A percentile compares a stretch with the other conserved stretches of the same genome.
phyloP scores from a whole-genome alignment of 257 asterid genomes.

The Datura wrightii region DNA sequence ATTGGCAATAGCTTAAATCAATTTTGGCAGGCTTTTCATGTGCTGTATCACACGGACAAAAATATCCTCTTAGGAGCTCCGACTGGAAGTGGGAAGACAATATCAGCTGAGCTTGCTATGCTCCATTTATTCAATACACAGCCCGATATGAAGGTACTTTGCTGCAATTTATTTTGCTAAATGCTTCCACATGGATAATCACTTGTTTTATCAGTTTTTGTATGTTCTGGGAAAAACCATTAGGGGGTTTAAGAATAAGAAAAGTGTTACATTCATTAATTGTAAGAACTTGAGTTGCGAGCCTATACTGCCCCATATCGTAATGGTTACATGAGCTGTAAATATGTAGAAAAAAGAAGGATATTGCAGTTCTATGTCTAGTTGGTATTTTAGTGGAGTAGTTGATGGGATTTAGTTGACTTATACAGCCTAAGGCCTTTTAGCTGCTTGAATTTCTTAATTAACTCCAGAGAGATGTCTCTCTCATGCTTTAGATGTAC shows the following conservation, averaged over 20 bases:
- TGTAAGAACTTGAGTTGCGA: background rate
- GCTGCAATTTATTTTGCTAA: background rate
- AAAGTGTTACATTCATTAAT: background rate
- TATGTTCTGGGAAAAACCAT: background rate
- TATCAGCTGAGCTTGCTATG: conserved; percentile 99
- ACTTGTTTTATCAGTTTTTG: conserved; percentile 10
- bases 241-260: background rate
- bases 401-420: background rate
- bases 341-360: background rate
- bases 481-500: background rate
- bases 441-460: background rate
- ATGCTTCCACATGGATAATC: background rate
- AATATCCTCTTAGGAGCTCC: conserved; percentile 99
- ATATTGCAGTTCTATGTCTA: background rate
- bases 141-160: conserved; percentile 92
- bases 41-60: conserved; percentile 85
- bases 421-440: background rate
- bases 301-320: background rate
- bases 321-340: background rate
- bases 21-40: conserved; percentile 85
- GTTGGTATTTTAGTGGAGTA: background rate
- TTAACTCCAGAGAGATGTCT: background rate
- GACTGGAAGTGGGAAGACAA: conserved; percentile 98
- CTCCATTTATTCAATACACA: conserved; percentile 85
- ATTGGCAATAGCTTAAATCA: conserved; percentile 39